Percentiles rank a stretch among this genome's conserved stretches.
Conservation (phyloP, 805 yeast species). For the Diddensiella caesifluorescens region DNA sequence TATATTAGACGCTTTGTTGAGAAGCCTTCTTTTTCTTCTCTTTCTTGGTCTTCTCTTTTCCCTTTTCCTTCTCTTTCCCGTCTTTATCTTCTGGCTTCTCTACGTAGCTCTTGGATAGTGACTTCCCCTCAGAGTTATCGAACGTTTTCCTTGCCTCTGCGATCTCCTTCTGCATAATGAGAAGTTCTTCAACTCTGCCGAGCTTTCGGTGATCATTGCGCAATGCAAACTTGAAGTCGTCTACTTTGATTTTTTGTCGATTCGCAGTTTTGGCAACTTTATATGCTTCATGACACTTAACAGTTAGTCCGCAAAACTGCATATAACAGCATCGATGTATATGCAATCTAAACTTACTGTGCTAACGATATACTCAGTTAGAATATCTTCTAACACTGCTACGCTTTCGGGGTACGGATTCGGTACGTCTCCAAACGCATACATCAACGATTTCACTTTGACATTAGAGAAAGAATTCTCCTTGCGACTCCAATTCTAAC, state of each 20-base stretch:
- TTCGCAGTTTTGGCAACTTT: slow-evolving; percentile 46
- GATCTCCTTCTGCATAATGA: slow-evolving; percentile 54
- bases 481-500: slow-evolving; percentile 6
- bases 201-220: slow-evolving; percentile 61
- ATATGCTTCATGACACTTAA: slow-evolving; percentile 47
- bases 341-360: slow-evolving; percentile 32
- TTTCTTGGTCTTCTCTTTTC: slow-evolving; percentile 22
- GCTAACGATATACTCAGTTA: slow-evolving; percentile 57
- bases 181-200: slow-evolving; percentile 63
- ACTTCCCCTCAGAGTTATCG: slow-evolving; percentile 53
- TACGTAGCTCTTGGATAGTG: slow-evolving; percentile 28
- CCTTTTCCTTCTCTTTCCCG: slow-evolving; percentile 30
- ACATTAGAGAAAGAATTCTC: neutral
- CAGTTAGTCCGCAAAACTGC: slow-evolving; percentile 1
- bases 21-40: slow-evolving; percentile 7
- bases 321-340: neutral
- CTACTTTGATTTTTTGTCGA: slow-evolving; percentile 61
- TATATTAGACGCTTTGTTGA: no score
- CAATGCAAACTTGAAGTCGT: slow-evolving; percentile 66
- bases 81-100: slow-evolving; percentile 25
- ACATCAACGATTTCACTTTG: slow-evolving; percentile 53
- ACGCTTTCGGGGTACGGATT: slow-evolving; percentile 63
- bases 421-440: slow-evolving; percentile 69
- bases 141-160: slow-evolving; percentile 62
- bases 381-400: slow-evolving; percentile 60